These are phyloP conservation scores for Boletus semigastroideus DNA, from an alignment of 1,284 basidiomycete genomes.

Conservation along the genomic window DNA sequence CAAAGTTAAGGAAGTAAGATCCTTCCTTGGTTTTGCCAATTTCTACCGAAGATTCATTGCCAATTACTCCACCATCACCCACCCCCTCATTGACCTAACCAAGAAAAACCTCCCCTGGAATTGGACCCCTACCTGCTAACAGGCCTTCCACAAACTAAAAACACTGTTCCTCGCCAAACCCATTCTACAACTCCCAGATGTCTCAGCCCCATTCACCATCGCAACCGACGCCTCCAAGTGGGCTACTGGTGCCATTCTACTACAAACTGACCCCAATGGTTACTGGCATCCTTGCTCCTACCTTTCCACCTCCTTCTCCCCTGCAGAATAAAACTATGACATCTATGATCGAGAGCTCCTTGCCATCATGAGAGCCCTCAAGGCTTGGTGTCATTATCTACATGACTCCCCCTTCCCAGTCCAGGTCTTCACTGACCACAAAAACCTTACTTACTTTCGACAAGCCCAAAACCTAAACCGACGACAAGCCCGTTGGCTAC, in stretches of 20 bases:
- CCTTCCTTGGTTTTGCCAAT: conserved; percentile 38
- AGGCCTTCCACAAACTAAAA: neutral
- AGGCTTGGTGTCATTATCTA: too few relatives aligned
- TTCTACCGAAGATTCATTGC: conserved; percentile 47
- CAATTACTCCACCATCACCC: conserved; percentile 33
- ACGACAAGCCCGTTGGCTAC: neutral
- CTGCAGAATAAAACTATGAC: neutral
- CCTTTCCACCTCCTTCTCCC: neutral
- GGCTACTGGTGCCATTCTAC: too few relatives aligned
- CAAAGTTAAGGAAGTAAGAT: conserved; percentile 29
- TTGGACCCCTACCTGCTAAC: neutral
- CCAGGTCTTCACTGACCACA: neutral
- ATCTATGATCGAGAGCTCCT: neutral
- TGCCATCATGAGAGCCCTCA: neutral
- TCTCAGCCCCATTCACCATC: neutral
- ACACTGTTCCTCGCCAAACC: too few relatives aligned
- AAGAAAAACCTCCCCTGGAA: neutral
- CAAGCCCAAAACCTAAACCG: neutral
- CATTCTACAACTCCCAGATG: too few relatives aligned
- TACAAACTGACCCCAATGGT: too few relatives aligned
- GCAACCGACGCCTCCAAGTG: neutral
- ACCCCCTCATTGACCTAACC: neutral
- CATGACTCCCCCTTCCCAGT: neutral
- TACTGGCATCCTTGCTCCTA: neutral
- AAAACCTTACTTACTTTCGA: neutral